Percentiles rank a stretch among this genome's conserved stretches.
Evolutionary conservation across 2,329 filamentous ascomycete species (phyloP).

Genomic region (Chrysoporthe deuterocubensis): DNA sequence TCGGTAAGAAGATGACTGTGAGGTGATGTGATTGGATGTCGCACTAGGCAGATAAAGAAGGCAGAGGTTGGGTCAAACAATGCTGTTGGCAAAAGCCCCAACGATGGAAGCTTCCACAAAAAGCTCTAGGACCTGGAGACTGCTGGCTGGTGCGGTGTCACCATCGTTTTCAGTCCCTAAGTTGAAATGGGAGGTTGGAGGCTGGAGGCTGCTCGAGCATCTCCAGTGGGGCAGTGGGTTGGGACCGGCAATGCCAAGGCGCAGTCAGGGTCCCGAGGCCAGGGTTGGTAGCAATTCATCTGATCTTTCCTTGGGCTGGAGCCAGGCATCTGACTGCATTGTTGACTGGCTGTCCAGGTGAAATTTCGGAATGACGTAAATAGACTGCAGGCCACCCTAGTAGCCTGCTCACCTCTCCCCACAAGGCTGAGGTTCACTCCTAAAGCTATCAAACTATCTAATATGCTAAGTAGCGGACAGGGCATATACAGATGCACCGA

Average conservation of each 20-base stretch:
- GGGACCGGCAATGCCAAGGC: background rate
- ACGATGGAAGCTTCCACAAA: background rate
- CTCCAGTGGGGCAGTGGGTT: conserved; percentile 8
- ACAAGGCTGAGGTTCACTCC: conserved; percentile 2
- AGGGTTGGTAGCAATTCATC: background rate
- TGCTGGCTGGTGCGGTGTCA: background rate
- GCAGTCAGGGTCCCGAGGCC: conserved; percentile 1
- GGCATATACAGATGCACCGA: too few relatives aligned
- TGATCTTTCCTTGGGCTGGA: background rate
- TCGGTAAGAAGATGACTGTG: background rate
- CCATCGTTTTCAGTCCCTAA: background rate
- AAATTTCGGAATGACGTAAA: conserved; percentile 20
- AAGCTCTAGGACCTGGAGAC: background rate
- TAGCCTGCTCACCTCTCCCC: background rate
- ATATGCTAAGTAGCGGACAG: too few relatives aligned
- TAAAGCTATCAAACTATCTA: background rate
- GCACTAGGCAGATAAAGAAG: background rate
- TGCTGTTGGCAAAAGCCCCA: background rate
- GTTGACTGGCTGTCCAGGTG: conserved; percentile 28
- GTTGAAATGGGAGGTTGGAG: conserved; percentile 6
- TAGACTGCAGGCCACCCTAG: background rate
- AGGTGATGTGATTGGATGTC: conserved; percentile 4
- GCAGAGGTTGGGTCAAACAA: background rate
- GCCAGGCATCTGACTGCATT: conserved; percentile 11
- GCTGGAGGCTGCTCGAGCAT: conserved; percentile 1